A percentile compares a stretch with the other conserved stretches of the same genome.
These are phyloP conservation scores for Corchorus capsularis DNA, from an alignment of 345 rosid species.

Conservation along the genomic window DNA sequence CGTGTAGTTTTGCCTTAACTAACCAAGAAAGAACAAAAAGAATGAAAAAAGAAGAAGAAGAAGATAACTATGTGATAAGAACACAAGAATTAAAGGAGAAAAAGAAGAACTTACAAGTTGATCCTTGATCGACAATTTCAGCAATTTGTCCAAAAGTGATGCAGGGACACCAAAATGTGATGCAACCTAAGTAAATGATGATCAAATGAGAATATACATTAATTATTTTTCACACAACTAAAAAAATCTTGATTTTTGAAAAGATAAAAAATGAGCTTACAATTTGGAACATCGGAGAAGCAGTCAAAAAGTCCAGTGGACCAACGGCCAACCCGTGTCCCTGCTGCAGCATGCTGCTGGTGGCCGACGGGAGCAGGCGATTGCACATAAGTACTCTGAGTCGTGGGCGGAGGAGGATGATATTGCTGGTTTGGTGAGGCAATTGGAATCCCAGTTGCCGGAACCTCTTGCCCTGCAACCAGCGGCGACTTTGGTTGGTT, in stretches of 20 bases:
- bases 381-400: background rate
- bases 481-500: background rate
- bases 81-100: background rate
- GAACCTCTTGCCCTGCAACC: background rate
- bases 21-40: no score
- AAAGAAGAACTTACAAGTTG: slow-evolving; percentile 27
- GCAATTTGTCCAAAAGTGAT: slow-evolving; percentile 43
- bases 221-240: slow-evolving; percentile 6
- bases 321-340: slow-evolving; percentile 4
- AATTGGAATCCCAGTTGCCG: background rate
- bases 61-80: no score
- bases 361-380: no score
- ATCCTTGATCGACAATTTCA: slow-evolving; percentile 41
- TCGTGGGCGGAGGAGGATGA: no score
- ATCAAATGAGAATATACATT: background rate
- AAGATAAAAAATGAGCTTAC: background rate
- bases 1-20: no score
- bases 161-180: slow-evolving; percentile 46
- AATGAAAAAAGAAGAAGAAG: no score
- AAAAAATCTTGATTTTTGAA: background rate
- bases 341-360: background rate
- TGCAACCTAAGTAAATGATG: slow-evolving; percentile 24
- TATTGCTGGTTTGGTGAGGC: background rate
- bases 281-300: slow-evolving; percentile 5
- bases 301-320: slow-evolving; percentile 14